Conservation (phyloP, 1,284 basidiomycete species). For the Earliella scabrosa region DNA sequence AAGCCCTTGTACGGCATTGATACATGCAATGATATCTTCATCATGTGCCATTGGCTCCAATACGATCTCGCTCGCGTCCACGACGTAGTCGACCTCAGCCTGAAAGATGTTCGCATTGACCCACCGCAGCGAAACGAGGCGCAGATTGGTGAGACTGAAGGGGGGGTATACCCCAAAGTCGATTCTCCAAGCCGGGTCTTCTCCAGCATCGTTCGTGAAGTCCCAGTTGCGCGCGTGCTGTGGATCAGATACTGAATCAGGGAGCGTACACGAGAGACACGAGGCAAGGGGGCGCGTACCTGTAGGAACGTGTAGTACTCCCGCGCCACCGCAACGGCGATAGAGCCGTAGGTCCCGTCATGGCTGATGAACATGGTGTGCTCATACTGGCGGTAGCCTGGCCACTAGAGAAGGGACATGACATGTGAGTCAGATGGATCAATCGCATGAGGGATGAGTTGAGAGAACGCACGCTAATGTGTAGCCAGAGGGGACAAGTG, state of each 20-base stretch:
- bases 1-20: no score
- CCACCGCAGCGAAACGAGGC: background rate
- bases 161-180: no score
- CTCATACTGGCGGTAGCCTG: background rate
- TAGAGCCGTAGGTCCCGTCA: background rate
- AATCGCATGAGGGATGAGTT: background rate
- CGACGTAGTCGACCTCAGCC: background rate
- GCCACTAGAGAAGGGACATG: background rate
- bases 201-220: background rate
- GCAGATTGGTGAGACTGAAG: background rate
- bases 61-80: no score
- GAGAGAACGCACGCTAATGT: background rate
- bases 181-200: background rate
- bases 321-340: background rate
- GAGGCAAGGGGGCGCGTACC: background rate
- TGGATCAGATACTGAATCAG: background rate
- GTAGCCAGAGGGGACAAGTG: background rate
- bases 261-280: no score
- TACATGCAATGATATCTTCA: no score
- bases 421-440: no score
- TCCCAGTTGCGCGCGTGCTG: background rate
- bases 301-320: background rate
- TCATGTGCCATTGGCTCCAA: no score
- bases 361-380: background rate
- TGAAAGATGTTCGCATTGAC: background rate